phyloP scores from a whole-genome alignment of 2,329 filamentous ascomycete genomes.

The Diaporthe amygdali region DNA sequence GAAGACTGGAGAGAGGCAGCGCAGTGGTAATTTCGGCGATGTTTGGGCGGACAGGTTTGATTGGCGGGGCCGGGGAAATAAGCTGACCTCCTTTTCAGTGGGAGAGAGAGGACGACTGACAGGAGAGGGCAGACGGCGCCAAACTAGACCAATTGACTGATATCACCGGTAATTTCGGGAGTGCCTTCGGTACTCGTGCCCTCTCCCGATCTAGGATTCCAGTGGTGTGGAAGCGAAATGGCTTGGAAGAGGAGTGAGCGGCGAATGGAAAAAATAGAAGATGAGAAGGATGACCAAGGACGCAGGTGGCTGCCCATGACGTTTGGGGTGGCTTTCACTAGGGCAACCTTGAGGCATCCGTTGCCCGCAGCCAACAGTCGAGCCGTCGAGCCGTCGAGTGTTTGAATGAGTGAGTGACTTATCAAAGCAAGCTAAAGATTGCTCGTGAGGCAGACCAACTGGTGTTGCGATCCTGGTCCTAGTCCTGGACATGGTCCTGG shows the following conservation, averaged over 20 bases:
- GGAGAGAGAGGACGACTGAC: not conserved
- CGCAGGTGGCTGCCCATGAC: constrained; percentile 1
- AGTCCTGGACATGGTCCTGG: not conserved
- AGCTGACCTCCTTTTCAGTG: constrained; percentile 18
- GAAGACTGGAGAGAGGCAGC: not conserved
- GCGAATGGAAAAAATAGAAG: not conserved
- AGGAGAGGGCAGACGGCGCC: too few species aligned
- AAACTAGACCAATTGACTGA: too few species aligned
- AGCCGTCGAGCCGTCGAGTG: not conserved
- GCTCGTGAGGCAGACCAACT: not conserved
- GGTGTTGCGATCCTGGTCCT: not conserved
- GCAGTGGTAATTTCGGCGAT: constrained; percentile 12
- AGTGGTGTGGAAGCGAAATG: constrained; percentile 8
- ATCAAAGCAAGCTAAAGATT: not conserved
- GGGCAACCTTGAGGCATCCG: not conserved
- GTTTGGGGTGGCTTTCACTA: not conserved
- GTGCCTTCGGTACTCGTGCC: not conserved
- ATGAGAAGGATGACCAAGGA: not conserved
- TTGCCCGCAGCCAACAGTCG: not conserved
- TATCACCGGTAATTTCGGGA: constrained; percentile 15
- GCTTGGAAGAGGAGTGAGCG: not conserved
- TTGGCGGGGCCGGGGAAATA: constrained; percentile 21
- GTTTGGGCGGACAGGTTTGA: constrained; percentile 1
- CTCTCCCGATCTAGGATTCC: constrained; percentile 1
- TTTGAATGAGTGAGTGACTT: too few species aligned